Percentiles rank a stretch among this genome's conserved stretches.
phyloP scores from a whole-genome alignment of 257 asterid species.

The Rhazya stricta region DNA sequence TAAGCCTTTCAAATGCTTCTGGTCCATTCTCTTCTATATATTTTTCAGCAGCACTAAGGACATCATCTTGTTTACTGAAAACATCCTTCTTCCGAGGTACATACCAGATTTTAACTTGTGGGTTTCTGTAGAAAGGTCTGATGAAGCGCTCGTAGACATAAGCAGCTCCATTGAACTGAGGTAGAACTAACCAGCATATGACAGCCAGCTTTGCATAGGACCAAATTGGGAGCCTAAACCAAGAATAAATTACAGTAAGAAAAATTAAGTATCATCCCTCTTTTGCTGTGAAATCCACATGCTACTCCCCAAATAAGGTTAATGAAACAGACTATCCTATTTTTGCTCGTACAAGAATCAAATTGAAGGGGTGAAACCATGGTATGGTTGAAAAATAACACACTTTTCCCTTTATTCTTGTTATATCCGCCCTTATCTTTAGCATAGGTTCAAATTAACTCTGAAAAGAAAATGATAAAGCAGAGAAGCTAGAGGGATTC shows the following conservation, averaged over 20 bases:
- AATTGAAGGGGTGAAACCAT: neutral
- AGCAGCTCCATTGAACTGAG: constrained; percentile 84
- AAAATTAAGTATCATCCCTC: neutral
- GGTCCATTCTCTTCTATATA: constrained; percentile 82
- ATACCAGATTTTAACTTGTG: constrained; percentile 70
- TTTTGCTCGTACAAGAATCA: neutral
- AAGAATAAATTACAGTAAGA: neutral
- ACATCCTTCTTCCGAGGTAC: constrained; percentile 51
- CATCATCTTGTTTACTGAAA: constrained; percentile 72
- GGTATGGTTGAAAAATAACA: neutral
- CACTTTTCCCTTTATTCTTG: neutral
- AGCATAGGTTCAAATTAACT: neutral
- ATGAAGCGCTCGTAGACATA: constrained; percentile 72
- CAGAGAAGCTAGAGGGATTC: neutral
- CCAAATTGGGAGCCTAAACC: constrained; percentile 79
- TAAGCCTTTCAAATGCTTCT: constrained; percentile 70
- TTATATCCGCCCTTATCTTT: neutral
- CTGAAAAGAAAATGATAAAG: neutral
- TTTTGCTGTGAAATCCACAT: neutral
- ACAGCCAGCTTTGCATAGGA: constrained; percentile 59
- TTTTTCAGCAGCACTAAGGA: constrained; percentile 70
- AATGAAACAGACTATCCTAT: neutral
- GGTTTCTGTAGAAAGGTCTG: constrained; percentile 74
- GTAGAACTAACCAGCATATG: constrained; percentile 88
- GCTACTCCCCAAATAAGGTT: neutral